phyloP scores from a whole-genome alignment of 2,329 filamentous ascomycete species.

The Fusarium falciforme region DNA sequence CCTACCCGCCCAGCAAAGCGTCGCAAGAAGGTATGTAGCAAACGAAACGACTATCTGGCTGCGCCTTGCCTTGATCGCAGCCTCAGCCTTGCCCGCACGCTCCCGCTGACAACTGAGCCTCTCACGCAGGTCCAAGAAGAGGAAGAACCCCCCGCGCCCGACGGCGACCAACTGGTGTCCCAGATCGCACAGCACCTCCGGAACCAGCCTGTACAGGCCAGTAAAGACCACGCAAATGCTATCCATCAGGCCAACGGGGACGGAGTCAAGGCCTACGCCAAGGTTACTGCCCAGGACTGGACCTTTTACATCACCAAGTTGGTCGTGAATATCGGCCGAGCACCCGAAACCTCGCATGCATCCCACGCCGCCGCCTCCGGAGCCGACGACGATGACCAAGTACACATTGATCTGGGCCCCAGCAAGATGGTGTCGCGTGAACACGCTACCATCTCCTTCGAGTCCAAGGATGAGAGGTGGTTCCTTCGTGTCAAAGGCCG shows the following conservation, averaged over 20 bases:
- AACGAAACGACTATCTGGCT: neutral
- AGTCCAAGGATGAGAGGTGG: conserved; percentile 78
- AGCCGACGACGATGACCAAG: conserved; percentile 60
- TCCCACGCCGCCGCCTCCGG: conserved; percentile 54
- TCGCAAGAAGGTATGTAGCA: conserved; percentile 66
- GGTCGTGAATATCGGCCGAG: conserved; percentile 80
- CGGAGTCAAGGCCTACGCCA: conserved; percentile 80
- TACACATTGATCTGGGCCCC: conserved; percentile 91
- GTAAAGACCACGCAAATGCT: conserved; percentile 71
- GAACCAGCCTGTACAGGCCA: conserved; percentile 65
- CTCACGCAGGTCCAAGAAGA: conserved; percentile 51
- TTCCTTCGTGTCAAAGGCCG: conserved; percentile 88
- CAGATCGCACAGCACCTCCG: conserved; percentile 66
- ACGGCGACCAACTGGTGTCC: conserved; percentile 67
- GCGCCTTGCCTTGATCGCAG: neutral
- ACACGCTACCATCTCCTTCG: conserved; percentile 80
- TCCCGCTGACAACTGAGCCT: conserved; percentile 22
- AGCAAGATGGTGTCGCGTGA: conserved; percentile 84
- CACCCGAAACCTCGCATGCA: conserved; percentile 62
- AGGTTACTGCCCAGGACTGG: conserved; percentile 85
- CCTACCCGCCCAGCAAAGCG: conserved; percentile 72
- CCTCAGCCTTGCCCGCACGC: conserved; percentile 4
- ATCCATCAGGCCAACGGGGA: conserved; percentile 71
- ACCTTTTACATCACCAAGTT: conserved; percentile 84
- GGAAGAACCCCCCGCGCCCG: conserved; percentile 54